These are phyloP conservation scores for Phylloboletellus chloephorus DNA, from an alignment of 1,284 basidiomycete genomes.

Conservation along the genomic window DNA sequence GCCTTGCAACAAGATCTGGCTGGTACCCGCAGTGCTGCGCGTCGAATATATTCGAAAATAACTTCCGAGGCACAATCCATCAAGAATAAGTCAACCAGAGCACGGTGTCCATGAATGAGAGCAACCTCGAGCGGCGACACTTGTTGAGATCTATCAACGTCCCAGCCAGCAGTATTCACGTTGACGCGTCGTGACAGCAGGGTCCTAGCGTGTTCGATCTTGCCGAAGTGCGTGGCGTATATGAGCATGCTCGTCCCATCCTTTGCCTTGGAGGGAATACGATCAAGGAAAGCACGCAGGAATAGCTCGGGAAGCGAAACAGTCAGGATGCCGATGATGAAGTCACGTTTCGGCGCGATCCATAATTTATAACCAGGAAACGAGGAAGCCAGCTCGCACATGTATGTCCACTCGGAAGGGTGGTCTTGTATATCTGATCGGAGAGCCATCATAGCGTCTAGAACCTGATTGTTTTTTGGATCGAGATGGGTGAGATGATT, in stretches of 20 bases:
- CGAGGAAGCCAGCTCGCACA: background rate
- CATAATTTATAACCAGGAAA: background rate
- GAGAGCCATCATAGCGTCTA: background rate
- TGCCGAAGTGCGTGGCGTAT: slow-evolving; percentile 5
- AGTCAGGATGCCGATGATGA: background rate
- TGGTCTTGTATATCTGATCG: background rate
- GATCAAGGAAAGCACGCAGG: background rate
- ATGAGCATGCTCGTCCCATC: slow-evolving; percentile 5
- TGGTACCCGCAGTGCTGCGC: fast-evolving
- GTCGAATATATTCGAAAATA: background rate
- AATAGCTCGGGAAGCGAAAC: background rate
- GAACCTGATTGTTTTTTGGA: background rate
- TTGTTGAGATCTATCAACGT: background rate
- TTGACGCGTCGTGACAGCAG: background rate
- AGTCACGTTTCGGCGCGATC: slow-evolving; percentile 5
- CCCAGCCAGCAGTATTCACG: slow-evolving; percentile 1
- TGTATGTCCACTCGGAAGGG: background rate
- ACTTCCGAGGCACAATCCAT: background rate
- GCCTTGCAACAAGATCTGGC: background rate
- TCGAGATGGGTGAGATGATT: background rate
- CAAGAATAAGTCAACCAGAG: slow-evolving; percentile 2
- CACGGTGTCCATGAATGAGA: background rate
- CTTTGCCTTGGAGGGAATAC: background rate
- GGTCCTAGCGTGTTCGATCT: slow-evolving; percentile 1
- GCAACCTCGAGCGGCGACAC: slow-evolving; percentile 5